Percentiles rank a stretch among this genome's conserved stretches.
Conservation (phyloP, 495 filamentous ascomycete species). For the Lophiotrema nucula region DNA sequence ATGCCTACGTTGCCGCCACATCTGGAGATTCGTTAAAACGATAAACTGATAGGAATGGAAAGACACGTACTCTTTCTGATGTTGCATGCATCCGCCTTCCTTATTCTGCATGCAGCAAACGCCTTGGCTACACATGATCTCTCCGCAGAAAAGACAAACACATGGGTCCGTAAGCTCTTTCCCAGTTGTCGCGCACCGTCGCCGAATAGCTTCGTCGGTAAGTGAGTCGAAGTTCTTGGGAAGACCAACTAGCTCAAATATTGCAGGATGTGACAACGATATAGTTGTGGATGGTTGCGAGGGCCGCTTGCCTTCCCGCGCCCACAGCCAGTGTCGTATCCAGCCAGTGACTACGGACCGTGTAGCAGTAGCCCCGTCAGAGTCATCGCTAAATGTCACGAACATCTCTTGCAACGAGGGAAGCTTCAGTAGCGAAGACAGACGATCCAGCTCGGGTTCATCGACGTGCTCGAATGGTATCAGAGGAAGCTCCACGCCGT, state of each 20-base stretch:
- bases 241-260: conserved; percentile 90
- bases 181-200: conserved; percentile 82
- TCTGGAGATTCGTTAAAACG: conserved; percentile 45
- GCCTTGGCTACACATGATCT: conserved; percentile 91
- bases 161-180: conserved; percentile 86
- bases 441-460: conserved; percentile 74
- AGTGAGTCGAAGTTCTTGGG: conserved; percentile 90
- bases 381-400: conserved; percentile 40
- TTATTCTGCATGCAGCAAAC: conserved; percentile 77
- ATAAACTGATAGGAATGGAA: background rate
- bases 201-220: conserved; percentile 83
- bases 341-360: conserved; percentile 69
- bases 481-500: conserved; percentile 82
- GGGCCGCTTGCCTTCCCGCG: conserved; percentile 30
- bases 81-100: conserved; percentile 84
- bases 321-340: conserved; percentile 62
- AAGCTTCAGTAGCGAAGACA: conserved; percentile 70
- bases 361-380: conserved; percentile 36
- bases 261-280: conserved; percentile 74
- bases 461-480: conserved; percentile 64
- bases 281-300: conserved; percentile 39
- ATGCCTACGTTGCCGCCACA: conserved; percentile 86
- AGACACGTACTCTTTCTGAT: conserved; percentile 73
- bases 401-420: conserved; percentile 80
- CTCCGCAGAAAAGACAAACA: conserved; percentile 93